phyloP scores from a whole-genome alignment of 768 basidiomycete genomes.

The Tulasnella sp. region DNA sequence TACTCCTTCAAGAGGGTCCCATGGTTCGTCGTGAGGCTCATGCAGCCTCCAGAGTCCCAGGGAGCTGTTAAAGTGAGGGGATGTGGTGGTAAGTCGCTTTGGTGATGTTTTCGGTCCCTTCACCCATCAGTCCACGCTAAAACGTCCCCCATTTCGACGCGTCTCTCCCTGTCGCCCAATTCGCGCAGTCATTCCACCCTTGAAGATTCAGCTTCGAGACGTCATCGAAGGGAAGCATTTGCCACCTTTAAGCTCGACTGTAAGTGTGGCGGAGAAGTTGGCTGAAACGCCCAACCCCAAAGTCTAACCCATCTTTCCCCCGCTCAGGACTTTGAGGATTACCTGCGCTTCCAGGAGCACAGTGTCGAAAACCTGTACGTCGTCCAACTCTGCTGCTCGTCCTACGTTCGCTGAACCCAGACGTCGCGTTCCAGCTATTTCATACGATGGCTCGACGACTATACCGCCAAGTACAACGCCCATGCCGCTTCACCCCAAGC shows the following conservation, averaged over 20 bases:
- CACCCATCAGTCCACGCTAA: not conserved
- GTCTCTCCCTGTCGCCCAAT: not conserved
- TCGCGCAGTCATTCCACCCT: not conserved
- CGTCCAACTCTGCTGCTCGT: not conserved
- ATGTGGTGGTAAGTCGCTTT: not conserved
- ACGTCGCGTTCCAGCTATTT: not conserved
- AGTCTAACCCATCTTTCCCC: not conserved
- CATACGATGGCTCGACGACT: conserved; percentile 9
- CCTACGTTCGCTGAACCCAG: not conserved
- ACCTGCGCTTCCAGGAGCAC: conserved; percentile 4
- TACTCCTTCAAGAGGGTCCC: not conserved
- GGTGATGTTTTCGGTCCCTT: not conserved
- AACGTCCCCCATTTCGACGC: not conserved
- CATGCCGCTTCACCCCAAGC: not conserved
- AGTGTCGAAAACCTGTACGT: conserved; percentile 15
- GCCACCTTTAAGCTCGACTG: conserved; percentile 2
- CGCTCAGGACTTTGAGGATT: conserved; percentile 14
- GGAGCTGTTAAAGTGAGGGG: conserved; percentile 10
- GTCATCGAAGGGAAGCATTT: conserved; percentile 17
- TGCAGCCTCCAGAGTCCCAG: not conserved
- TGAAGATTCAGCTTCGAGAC: conserved; percentile 11
- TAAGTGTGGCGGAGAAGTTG: not conserved
- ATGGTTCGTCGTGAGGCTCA: not conserved
- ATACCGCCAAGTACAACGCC: conserved; percentile 5
- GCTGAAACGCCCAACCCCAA: not conserved